Conservation (phyloP, 306 rosid species). For the Neltuma alba region DNA sequence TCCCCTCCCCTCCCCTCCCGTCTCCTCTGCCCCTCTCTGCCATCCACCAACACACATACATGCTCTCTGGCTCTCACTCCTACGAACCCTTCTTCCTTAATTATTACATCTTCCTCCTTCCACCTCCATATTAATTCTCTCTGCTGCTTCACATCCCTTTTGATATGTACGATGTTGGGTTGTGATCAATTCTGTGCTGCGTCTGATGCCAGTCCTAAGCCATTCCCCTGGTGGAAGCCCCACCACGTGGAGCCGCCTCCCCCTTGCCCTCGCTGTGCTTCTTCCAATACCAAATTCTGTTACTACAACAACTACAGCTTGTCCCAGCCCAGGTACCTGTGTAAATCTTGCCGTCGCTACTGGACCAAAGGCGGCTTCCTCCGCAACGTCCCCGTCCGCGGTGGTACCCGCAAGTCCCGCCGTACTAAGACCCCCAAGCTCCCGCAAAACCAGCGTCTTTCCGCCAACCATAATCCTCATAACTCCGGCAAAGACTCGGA, state of each 20-base stretch:
- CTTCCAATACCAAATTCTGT: slow-evolving; percentile 91
- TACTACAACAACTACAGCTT: slow-evolving; percentile 97
- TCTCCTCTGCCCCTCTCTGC: too few species aligned
- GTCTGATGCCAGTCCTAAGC: slow-evolving; percentile 12
- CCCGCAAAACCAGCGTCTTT: background rate
- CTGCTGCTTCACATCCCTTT: background rate
- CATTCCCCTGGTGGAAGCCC: slow-evolving; percentile 60
- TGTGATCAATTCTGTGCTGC: slow-evolving; percentile 18
- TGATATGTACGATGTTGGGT: background rate
- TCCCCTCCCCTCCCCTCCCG: too few species aligned
- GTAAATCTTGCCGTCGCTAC: slow-evolving; percentile 85
- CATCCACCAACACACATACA: slow-evolving; percentile 27
- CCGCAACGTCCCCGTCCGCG: slow-evolving; percentile 83
- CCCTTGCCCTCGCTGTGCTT: slow-evolving; percentile 87
- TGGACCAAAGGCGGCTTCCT: slow-evolving; percentile 98
- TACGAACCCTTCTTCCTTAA: background rate
- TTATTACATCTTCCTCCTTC: background rate
- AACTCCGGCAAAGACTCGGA: background rate
- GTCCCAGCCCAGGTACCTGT: slow-evolving; percentile 88
- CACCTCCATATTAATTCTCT: background rate
- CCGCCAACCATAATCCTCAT: background rate
- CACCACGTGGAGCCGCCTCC: slow-evolving; percentile 61
- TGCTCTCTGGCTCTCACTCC: slow-evolving; percentile 34
- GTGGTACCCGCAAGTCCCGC: slow-evolving; percentile 74
- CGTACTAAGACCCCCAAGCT: slow-evolving; percentile 40